Evolutionary conservation across 306 rosid species (phyloP).

Genomic region (Castanea crenata): DNA sequence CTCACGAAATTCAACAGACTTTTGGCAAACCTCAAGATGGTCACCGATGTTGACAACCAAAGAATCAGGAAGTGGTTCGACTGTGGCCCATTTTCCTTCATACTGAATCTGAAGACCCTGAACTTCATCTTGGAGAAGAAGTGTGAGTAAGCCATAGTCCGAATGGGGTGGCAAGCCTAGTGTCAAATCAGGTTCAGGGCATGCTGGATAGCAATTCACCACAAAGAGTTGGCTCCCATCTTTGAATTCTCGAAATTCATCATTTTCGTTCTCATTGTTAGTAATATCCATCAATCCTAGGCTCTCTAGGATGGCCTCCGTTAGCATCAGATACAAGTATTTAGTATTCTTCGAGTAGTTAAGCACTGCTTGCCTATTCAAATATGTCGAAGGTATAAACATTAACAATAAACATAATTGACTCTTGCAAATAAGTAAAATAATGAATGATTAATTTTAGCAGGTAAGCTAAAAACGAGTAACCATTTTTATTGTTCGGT

Average conservation of each 20-base stretch:
- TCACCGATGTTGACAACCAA: constrained; percentile 87
- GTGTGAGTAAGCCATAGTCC: constrained; percentile 88
- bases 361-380: constrained; percentile 48
- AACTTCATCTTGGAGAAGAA: constrained; percentile 77
- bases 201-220: constrained; percentile 72
- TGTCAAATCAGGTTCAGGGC: constrained; percentile 87
- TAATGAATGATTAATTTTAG: background rate
- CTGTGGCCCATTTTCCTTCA: constrained; percentile 68
- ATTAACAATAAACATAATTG: background rate
- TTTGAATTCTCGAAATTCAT: constrained; percentile 43
- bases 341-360: constrained; percentile 63
- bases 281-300: constrained; percentile 42
- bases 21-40: constrained; percentile 71
- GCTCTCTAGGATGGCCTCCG: constrained; percentile 72
- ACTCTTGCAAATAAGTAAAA: background rate
- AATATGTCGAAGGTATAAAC: background rate
- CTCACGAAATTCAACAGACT: too few relatives aligned
- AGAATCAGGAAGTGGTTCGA: constrained; percentile 60
- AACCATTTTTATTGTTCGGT: too few relatives aligned
- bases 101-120: constrained; percentile 72
- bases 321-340: constrained; percentile 41
- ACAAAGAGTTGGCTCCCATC: constrained; percentile 85
- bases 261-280: constrained; percentile 23
- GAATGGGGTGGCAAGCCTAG: constrained; percentile 92
- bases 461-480: too few relatives aligned